Percentiles rank a stretch among this genome's conserved stretches.
Conservation (phyloP, 352 stramenopile genomes). For the Blastocystis sp. region DNA sequence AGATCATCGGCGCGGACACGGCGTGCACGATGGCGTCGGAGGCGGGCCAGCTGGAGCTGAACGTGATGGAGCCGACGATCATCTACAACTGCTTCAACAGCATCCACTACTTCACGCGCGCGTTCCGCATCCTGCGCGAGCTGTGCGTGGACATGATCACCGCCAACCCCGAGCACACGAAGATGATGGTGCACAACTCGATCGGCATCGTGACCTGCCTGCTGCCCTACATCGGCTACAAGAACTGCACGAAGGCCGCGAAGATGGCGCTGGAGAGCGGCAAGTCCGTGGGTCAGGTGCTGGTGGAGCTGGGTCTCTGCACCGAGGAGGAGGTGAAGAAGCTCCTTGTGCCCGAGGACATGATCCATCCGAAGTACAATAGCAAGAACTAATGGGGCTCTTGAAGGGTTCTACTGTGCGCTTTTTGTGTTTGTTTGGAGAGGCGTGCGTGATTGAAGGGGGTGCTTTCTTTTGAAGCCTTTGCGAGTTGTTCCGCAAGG, state of each 20-base stretch:
- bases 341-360: conserved; percentile 46
- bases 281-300: conserved; percentile 39
- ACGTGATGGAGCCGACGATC: no score
- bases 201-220: conserved; percentile 22
- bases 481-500: not conserved
- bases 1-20: conserved; percentile 17
- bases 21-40: conserved; percentile 43
- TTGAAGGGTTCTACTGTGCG: conserved; percentile 26
- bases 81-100: no score
- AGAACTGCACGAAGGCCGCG: conserved; percentile 22
- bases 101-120: conserved; percentile 45
- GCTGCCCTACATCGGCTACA: no score
- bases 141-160: conserved; percentile 32
- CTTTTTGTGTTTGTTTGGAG: not conserved
- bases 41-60: no score
- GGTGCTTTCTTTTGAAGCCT: not conserved
- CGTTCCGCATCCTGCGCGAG: conserved; percentile 30
- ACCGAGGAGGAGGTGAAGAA: conserved; percentile 52
- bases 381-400: conserved; percentile 53
- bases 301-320: conserved; percentile 40
- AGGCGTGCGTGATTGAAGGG: not conserved
- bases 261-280: conserved; percentile 37
- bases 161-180: conserved; percentile 25
- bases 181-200: conserved; percentile 47
- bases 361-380: conserved; percentile 57